phyloP scores from a whole-genome alignment of 2,329 filamentous ascomycete genomes.

The Fusarium sp. region DNA sequence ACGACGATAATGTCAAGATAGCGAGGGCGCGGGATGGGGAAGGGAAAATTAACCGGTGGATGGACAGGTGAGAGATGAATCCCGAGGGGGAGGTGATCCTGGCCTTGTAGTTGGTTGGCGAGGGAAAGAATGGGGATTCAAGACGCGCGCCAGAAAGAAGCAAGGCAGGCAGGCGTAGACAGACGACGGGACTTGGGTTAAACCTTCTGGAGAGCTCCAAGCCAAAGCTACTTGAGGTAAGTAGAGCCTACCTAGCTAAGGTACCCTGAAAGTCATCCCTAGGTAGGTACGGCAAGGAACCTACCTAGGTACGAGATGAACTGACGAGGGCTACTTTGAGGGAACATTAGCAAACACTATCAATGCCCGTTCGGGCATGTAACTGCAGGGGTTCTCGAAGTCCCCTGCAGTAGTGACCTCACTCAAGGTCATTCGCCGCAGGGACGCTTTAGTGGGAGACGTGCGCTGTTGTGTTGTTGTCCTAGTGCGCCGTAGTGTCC shows the following conservation, averaged over 20 bases:
- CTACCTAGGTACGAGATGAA: not conserved
- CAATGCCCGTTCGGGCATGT: not conserved
- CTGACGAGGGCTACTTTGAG: conserved; percentile 13
- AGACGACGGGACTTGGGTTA: conserved; percentile 25
- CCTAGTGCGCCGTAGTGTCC: conserved; percentile 18
- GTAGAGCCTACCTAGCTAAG: conserved; percentile 24
- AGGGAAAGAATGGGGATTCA: conserved; percentile 46
- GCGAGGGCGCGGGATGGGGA: conserved; percentile 31
- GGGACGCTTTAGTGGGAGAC: conserved; percentile 33
- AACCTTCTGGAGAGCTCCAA: conserved; percentile 36
- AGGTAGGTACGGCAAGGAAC: conserved; percentile 21
- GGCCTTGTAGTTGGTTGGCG: conserved; percentile 41
- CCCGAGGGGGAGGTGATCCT: conserved; percentile 41
- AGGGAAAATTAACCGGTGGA: conserved; percentile 35
- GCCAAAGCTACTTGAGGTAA: conserved; percentile 33
- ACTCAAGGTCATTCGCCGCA: conserved; percentile 39
- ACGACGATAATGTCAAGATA: conserved; percentile 34
- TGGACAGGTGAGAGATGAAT: conserved; percentile 40
- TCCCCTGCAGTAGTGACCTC: conserved; percentile 32
- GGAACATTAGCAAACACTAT: conserved; percentile 5
- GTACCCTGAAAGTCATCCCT: conserved; percentile 18
- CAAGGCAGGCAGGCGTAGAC: conserved; percentile 38
- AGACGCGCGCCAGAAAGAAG: conserved; percentile 45
- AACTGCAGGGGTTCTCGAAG: conserved; percentile 1
- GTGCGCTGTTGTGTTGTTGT: conserved; percentile 41